Evolutionary conservation across 1,284 basidiomycete species (phyloP), one percentile per base, ranked within the genome.

Genomic region (Ustanciosporium gigantosporum): DNA sequence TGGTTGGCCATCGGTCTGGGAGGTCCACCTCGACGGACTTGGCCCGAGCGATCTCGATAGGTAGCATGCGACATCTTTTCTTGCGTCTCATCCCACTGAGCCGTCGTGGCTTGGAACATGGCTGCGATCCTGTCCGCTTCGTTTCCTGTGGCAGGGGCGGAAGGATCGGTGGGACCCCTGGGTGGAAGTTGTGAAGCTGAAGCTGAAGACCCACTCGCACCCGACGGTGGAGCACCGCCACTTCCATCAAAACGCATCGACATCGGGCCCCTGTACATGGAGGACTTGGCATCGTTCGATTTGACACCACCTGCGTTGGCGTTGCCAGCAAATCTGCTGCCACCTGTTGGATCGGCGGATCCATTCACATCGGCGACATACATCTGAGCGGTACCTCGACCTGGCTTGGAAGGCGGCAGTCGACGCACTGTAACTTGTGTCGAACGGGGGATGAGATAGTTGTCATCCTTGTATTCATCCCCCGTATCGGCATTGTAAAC

Each of bases 21-120:
- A 3, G 70, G 70, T 11, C 69, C 69, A 9, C 68, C 74, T 14
- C 74, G 46, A 9, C 66, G 61, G 3, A 64, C 67, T 29, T 66
- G 60, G 4, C 73, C 73, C 2, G 62, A 68, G 9, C 71, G 64
- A 20, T 70, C 71, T 11, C 73, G 62, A 31, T 68, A 76, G 8
- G 71, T 75, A 19, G 74, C 73, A 21, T 90, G 88, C 77, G 90
- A 88, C 91, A 95, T 94, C 82, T 91, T 89, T 83, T 93, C 90
- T 82, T 94, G 91, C 72, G 91, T 88, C 83, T 92, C 89, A 81
- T 93, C 88, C 91, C 91, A 95, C 80, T 91, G 90, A 61, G 88
- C 87, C 25, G 86, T 86, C 77, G 90, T 88, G 36, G 88, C 88
- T 79, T 90, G 87, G 78, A 95, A 94, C 91, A 95, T 94, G 69